Evolutionary conservation across 352 stramenopile genomes (phyloP).

Genomic region (Plasmopara viticola): DNA sequence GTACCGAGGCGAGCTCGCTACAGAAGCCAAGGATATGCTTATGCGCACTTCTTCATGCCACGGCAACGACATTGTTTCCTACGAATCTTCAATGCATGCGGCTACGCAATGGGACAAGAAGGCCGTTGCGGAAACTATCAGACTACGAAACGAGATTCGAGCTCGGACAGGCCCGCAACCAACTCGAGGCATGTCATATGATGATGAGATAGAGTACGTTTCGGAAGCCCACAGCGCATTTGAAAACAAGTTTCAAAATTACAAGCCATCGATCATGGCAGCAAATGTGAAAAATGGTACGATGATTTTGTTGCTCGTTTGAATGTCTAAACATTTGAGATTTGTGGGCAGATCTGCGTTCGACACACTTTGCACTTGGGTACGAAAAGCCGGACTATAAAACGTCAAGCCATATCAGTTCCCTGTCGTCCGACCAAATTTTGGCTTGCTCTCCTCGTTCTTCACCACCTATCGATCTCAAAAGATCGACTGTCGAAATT

Average conservation of each 20-base stretch:
- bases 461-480: no score
- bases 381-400: constrained; percentile 29
- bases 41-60: constrained; percentile 44
- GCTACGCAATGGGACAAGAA: constrained; percentile 62
- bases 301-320: constrained; percentile 4
- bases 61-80: constrained; percentile 25
- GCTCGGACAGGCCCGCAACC: constrained; percentile 47
- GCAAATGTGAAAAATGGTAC: constrained; percentile 57
- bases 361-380: constrained; percentile 69
- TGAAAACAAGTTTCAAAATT: constrained; percentile 24
- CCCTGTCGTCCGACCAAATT: no score
- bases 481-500: no score
- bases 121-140: constrained; percentile 47
- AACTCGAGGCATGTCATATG: constrained; percentile 61
- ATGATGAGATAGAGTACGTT: constrained; percentile 60
- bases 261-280: no score
- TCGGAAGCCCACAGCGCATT: constrained; percentile 7
- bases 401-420: no score
- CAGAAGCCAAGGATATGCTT: no score
- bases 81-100: constrained; percentile 26
- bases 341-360: constrained; percentile 48
- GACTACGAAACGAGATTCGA: constrained; percentile 51
- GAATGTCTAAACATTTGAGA: neutral
- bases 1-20: no score
- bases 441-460: no score